A percentile compares a stretch with the other conserved stretches of the same genome.
Conservation (phyloP, 2,329 filamentous ascomycete genomes). For the Niveomyces coronatus region DNA sequence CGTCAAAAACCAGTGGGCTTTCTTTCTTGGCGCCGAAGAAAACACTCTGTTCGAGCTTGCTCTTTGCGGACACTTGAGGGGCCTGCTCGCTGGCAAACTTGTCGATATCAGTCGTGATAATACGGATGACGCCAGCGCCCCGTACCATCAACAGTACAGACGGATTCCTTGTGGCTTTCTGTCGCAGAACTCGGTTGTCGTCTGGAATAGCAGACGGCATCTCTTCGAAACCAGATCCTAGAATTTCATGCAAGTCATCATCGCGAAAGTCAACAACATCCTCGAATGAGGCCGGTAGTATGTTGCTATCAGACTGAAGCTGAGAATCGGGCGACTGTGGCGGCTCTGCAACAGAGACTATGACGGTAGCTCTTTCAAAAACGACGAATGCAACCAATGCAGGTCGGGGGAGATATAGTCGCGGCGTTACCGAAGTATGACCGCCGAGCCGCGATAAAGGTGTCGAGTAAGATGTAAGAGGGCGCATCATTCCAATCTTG, state of each 20-base stretch:
- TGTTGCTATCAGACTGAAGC: constrained; percentile 55
- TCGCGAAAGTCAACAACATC: constrained; percentile 74
- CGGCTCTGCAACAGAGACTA: constrained; percentile 60
- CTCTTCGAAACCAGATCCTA: constrained; percentile 55
- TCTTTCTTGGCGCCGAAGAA: constrained; percentile 77
- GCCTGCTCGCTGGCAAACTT: constrained; percentile 48
- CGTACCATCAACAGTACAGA: constrained; percentile 52
- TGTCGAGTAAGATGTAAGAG: constrained; percentile 54
- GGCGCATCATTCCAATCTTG: constrained; percentile 55
- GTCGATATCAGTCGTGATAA: constrained; percentile 48
- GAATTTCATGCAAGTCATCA: constrained; percentile 51
- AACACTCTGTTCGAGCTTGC: constrained; percentile 86
- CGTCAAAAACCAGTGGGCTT: constrained; percentile 80
- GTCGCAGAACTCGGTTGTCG: constrained; percentile 38
- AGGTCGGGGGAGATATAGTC: constrained; percentile 67
- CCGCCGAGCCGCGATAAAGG: constrained; percentile 31
- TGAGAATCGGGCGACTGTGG: constrained; percentile 68
- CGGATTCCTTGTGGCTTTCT: constrained; percentile 49
- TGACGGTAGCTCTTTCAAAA: constrained; percentile 66
- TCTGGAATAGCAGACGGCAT: constrained; percentile 31
- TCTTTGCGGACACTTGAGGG: constrained; percentile 65
- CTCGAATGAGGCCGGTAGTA: constrained; percentile 61
- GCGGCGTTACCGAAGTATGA: constrained; percentile 38
- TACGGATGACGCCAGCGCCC: constrained; percentile 50
- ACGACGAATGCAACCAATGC: constrained; percentile 73